Evolutionary conservation across 176 grass and related monocot genomes (phyloP).

Genomic region (Carex myosuroides): DNA sequence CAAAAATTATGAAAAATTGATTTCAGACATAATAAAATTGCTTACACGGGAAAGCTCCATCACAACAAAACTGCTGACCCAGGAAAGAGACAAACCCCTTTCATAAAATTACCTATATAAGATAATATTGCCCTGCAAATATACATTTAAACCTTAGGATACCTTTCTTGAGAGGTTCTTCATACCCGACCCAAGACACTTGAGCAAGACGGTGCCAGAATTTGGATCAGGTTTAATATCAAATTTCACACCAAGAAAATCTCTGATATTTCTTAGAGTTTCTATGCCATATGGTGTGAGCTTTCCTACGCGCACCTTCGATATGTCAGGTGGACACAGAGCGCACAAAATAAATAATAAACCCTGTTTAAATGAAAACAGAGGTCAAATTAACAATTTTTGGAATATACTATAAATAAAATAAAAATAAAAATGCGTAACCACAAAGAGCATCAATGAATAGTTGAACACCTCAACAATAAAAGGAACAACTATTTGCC

Average conservation of each 20-base stretch:
- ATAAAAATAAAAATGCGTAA: neutral
- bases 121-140: neutral
- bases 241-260: conserved; percentile 83
- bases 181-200: conserved; percentile 68
- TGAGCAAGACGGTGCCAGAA: conserved; percentile 57
- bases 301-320: conserved; percentile 67
- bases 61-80: conserved; percentile 3
- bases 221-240: conserved; percentile 67
- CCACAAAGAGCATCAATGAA: neutral
- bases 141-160: conserved; percentile 26
- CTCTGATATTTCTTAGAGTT: conserved; percentile 66
- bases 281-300: conserved; percentile 70
- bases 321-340: conserved; percentile 69
- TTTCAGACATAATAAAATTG: neutral
- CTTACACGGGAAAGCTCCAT: neutral
- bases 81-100: neutral
- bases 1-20: neutral
- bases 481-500: neutral
- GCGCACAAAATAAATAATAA: conserved; percentile 76
- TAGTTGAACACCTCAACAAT: neutral
- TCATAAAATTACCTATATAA: neutral
- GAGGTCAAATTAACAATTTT: neutral
- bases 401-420: neutral
- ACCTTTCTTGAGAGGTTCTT: conserved; percentile 69
- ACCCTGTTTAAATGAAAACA: conserved; percentile 43